Base-by-base conservation (phyloP, 345 rosid genomes). In the Arabidopsis suecica region DNA sequence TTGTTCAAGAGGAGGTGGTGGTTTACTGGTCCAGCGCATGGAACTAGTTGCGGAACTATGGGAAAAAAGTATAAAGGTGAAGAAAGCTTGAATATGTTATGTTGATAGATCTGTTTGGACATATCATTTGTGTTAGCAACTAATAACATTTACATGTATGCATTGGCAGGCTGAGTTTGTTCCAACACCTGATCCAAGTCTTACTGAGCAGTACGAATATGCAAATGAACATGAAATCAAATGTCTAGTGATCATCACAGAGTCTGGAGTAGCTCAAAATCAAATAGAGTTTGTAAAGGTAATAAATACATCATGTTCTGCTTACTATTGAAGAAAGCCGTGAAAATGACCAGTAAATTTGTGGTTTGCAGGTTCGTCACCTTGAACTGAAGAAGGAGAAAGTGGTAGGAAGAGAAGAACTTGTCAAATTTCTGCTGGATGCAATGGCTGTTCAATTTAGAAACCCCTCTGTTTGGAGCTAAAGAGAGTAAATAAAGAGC, bases 1-100 rank as follows among this genome's bases (percentile, higher is more conserved):
- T 73, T 94, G 98, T 83, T 94, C 98, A 76, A 89, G 85, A 82
- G 98, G 98, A 73, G 98, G 98, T 3, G 98, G 98, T 6, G 97
- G 98, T 70, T 83, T 94, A 78, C 83, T 94, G 84, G 80, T 81
- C 65, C 91, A 94, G 79, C 96, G 98, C 59, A 94, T 94, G 97
- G 91, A 86, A 71, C 89, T 94, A 69, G 95, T 81, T 78, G 86
- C 95, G 47, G 91, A 91, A 78, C 82, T 94, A 23, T 94, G 98
- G 98, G 85, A 86, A 65, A 88, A 83, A 76, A 86, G 87, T 76
- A 90, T 94, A 69, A 94, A 88, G 97, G 98, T 94, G n/a, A 67
- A 71, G n/a, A 67, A 71, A 59, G 51, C 53, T 48, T 38, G 61
- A 47, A 47, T 47, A 47, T 47, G 54, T 18, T 18, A 7, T 18